A percentile compares a stretch with the other conserved stretches of the same genome.
phyloP scores from a whole-genome alignment of 495 filamentous ascomycete genomes.

The Amorphotheca resinae region DNA sequence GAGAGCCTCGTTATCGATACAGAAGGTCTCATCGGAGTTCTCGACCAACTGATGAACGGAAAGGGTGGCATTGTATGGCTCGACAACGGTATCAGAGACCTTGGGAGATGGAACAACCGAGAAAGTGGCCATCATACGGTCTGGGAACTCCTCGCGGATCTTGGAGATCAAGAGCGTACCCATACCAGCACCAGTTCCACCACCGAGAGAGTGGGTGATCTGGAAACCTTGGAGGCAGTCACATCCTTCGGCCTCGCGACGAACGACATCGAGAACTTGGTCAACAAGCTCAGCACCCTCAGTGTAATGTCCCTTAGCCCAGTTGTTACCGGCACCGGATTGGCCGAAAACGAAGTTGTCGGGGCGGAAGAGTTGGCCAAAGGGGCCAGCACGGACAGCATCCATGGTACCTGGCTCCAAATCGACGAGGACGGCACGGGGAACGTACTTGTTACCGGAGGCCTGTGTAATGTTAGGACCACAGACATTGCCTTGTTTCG shows the following conservation, averaged over 20 bases:
- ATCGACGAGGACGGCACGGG: conserved; percentile 98
- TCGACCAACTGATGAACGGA: conserved; percentile 99
- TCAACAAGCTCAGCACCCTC: conserved; percentile 99
- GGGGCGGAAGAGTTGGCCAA: conserved; percentile 98
- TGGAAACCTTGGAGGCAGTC: conserved; percentile 99
- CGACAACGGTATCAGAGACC: conserved; percentile 98
- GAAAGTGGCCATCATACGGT: conserved; percentile 99
- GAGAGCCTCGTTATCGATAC: conserved; percentile 99
- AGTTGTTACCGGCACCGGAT: conserved; percentile 99
- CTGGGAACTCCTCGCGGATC: conserved; percentile 99
- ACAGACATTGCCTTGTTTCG: neutral
- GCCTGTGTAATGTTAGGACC: conserved; percentile 42
- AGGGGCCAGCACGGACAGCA: conserved; percentile 95
- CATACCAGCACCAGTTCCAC: conserved; percentile 99
- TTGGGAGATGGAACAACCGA: conserved; percentile 99
- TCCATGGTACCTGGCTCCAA: conserved; percentile 99
- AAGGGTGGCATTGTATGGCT: conserved; percentile 99
- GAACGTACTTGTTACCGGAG: conserved; percentile 95
- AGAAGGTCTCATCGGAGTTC: conserved; percentile 99
- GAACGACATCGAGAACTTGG: conserved; percentile 95
- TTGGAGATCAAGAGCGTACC: conserved; percentile 99
- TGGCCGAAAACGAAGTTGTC: conserved; percentile 99
- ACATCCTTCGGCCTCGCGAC: conserved; percentile 96
- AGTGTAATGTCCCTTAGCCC: conserved; percentile 99
- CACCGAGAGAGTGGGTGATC: conserved; percentile 99